Base-by-base conservation (phyloP, 2,329 filamentous ascomycete genomes). In the Bipolaris oryzae region DNA sequence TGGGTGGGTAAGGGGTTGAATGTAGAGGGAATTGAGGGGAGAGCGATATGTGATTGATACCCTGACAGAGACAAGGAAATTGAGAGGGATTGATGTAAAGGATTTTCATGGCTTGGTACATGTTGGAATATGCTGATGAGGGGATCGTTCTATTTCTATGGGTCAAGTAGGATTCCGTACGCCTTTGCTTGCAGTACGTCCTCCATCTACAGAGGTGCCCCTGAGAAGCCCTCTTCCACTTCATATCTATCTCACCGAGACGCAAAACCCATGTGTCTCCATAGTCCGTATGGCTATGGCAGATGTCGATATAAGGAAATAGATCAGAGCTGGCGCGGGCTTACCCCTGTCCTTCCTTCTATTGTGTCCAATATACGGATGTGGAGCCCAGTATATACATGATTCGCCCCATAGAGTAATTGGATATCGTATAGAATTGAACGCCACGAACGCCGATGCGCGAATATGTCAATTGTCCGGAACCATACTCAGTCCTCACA, bases 401-500 rank as follows among this genome's bases (percentile, higher is more conserved):
- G 28, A 47, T 44, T 18, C 31, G 15, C 13, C 15, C 31, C 28
- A 35, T 5, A 5, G 25, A 43, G 21, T 11, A 16, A 45, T 5
- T 33, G 16, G 23, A 39, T 46, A n/a, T 28, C 42, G 10, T 39
- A 20, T 42, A 41, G n/a, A 11, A 15, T 9, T 23, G 35, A 56
- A 56, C 53, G 53, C 53, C 53, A 25, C 39, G 13, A 61, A 63
- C 60, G 50, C 60, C 60, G 9, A 55, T 63, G 60, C 55, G 53
- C 9, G 37, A 52, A 53, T 53, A 33, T 42, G 23, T 55, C 25
- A 55, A 25, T 15, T 38, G 37, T 44, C 39, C 23, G 28, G 9
- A 20, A 16, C 15, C 23, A n/a, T 15, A n/a, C 23, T 7, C 28
- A 34, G n/a, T 23, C 28, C 21, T 58, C 67, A 79, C 61, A 79